Evolutionary conservation across 2,329 filamentous ascomycete species (phyloP).

Genomic region (Akanthomyces uredinophilus): DNA sequence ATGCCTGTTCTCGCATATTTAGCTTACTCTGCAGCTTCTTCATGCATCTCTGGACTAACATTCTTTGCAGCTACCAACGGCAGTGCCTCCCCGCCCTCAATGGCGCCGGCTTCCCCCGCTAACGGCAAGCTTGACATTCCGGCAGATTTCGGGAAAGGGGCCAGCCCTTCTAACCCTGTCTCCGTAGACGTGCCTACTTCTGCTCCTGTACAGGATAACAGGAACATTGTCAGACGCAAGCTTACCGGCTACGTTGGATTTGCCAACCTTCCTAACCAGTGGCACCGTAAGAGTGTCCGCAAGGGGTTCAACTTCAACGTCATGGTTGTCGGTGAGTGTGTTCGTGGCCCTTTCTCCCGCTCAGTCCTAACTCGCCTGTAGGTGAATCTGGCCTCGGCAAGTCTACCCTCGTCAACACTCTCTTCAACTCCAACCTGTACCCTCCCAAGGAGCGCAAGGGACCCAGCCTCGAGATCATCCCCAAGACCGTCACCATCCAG

Average conservation of each 20-base stretch:
- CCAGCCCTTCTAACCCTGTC: slow-evolving; percentile 31
- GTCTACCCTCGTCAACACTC: slow-evolving; percentile 96
- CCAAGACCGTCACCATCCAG: slow-evolving; percentile 94
- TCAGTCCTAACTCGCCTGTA: slow-evolving; percentile 34
- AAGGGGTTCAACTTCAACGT: slow-evolving; percentile 99
- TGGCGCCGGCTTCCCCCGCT: slow-evolving; percentile 37
- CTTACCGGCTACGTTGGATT: slow-evolving; percentile 98
- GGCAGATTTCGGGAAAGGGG: slow-evolving; percentile 26
- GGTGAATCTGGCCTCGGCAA: slow-evolving; percentile 99
- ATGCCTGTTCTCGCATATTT: neutral
- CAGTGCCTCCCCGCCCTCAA: slow-evolving; percentile 38
- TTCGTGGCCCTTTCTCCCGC: neutral
- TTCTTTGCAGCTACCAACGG: slow-evolving; percentile 40
- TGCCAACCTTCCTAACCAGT: slow-evolving; percentile 97
- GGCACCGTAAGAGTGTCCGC: slow-evolving; percentile 99
- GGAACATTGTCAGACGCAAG: slow-evolving; percentile 97
- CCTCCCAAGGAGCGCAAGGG: slow-evolving; percentile 98
- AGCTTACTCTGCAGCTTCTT: neutral
- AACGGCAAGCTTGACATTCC: slow-evolving; percentile 33
- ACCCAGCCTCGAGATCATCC: slow-evolving; percentile 94
- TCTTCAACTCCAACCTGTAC: slow-evolving; percentile 99
- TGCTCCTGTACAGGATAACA: slow-evolving; percentile 54
- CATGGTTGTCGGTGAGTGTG: slow-evolving; percentile 91
- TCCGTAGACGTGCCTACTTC: slow-evolving; percentile 38
- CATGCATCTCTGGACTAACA: slow-evolving; percentile 30